Percentiles rank a stretch among this genome's conserved stretches.
These are phyloP conservation scores for Phyllosticta citrichinensis DNA, from an alignment of 2,329 filamentous ascomycete species.

Conservation along the genomic window DNA sequence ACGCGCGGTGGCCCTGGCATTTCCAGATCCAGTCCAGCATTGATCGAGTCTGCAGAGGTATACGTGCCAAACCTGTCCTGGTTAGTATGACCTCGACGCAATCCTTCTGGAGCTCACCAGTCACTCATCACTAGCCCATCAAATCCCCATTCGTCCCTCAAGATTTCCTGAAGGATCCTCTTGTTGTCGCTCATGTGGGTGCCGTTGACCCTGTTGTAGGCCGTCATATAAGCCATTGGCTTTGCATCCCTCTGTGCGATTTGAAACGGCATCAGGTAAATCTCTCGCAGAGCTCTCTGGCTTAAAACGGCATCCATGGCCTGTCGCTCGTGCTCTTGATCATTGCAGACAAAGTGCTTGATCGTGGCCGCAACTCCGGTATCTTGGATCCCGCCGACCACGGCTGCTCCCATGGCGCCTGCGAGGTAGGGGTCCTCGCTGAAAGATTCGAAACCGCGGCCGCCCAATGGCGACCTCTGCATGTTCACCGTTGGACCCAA, in stretches of 20 bases:
- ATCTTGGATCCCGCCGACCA: slow-evolving; percentile 52
- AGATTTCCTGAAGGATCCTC: slow-evolving; percentile 54
- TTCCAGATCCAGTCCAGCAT: slow-evolving; percentile 28
- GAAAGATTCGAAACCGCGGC: slow-evolving; percentile 68
- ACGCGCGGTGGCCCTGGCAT: slow-evolving; percentile 40
- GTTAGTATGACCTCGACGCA: slow-evolving; percentile 56
- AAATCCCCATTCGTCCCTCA: slow-evolving; percentile 65
- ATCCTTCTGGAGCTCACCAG: slow-evolving; percentile 53
- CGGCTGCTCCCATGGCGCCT: slow-evolving; percentile 55
- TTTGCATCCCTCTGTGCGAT: slow-evolving; percentile 61
- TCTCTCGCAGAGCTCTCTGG: slow-evolving; percentile 49
- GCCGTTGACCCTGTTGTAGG: slow-evolving; percentile 66
- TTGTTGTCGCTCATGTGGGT: slow-evolving; percentile 56
- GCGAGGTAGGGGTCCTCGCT: slow-evolving; percentile 60
- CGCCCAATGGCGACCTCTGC: slow-evolving; percentile 69
- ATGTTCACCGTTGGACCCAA: slow-evolving; percentile 71
- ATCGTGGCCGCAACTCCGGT: slow-evolving; percentile 59
- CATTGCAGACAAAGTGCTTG: slow-evolving; percentile 62
- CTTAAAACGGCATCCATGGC: slow-evolving; percentile 38
- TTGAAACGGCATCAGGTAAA: slow-evolving; percentile 52
- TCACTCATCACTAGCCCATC: slow-evolving; percentile 58
- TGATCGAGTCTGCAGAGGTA: slow-evolving; percentile 24
- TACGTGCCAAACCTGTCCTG: slow-evolving; percentile 45
- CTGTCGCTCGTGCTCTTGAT: slow-evolving; percentile 62
- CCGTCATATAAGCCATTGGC: slow-evolving; percentile 60